Percentiles rank a stretch among this genome's conserved stretches.
phyloP scores from a whole-genome alignment of 148 eudicot species.

The Camellia japonica region DNA sequence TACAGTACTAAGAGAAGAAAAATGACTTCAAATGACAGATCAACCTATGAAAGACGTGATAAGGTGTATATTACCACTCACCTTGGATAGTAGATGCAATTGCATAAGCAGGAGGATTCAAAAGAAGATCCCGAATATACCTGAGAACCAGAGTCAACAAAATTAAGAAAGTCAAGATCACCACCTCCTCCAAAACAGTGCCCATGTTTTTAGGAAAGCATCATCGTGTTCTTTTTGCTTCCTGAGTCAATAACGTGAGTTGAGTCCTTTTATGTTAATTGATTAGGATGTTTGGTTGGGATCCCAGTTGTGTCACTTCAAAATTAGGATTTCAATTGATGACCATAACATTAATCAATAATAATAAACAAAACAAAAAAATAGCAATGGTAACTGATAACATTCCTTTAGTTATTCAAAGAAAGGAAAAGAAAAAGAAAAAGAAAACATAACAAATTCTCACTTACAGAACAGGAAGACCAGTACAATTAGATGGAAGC shows the following conservation, averaged over 20 bases:
- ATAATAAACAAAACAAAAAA: no score
- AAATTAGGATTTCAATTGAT: no score
- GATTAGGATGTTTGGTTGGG: no score
- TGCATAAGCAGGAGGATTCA: constrained; percentile 92
- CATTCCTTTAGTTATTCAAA: background rate
- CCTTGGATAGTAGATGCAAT: constrained; percentile 84
- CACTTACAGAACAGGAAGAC: constrained; percentile 86
- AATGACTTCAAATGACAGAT: background rate
- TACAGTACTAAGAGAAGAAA: no score
- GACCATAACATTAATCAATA: no score
- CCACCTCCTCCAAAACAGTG: no score
- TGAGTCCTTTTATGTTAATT: no score
- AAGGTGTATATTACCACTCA: constrained; percentile 23
- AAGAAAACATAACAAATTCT: constrained; percentile 9
- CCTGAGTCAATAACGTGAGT: no score
- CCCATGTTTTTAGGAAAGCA: no score
- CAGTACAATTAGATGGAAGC: constrained; percentile 79
- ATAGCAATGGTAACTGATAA: background rate
- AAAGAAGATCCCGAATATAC: constrained; percentile 92
- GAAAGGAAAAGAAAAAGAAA: background rate
- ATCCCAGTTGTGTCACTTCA: no score
- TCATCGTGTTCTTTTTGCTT: no score
- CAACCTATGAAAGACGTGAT: background rate
- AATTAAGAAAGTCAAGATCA: constrained; percentile 8
- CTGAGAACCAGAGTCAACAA: constrained; percentile 34